Conservation (phyloP, 2,329 filamentous ascomycete species). For the Cladophialophora chaetospira region DNA sequence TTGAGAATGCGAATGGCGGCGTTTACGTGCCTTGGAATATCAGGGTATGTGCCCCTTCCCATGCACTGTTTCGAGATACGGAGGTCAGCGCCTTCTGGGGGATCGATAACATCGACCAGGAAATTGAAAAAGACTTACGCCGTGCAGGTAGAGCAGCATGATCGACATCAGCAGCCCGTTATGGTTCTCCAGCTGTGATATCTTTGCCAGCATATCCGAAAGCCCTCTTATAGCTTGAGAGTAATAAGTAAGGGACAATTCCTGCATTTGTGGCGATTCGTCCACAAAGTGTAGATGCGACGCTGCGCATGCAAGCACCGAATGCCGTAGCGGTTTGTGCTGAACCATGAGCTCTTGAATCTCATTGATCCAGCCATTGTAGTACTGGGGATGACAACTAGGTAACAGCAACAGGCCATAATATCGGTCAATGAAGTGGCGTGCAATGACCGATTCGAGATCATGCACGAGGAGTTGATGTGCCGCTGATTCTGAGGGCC, state of each 20-base stretch:
- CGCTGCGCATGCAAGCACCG: constrained; percentile 22
- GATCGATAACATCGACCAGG: not conserved
- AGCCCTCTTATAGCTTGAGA: constrained; percentile 18
- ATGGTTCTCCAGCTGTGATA: constrained; percentile 14
- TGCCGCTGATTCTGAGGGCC: constrained; percentile 17
- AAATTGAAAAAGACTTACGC: constrained; percentile 5
- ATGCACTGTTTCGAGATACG: constrained; percentile 10
- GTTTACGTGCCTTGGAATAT: constrained; percentile 25
- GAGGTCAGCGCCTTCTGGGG: not conserved
- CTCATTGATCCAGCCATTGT: constrained; percentile 22
- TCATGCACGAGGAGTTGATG: constrained; percentile 16
- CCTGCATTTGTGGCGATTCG: constrained; percentile 21
- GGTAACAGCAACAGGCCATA: constrained; percentile 20
- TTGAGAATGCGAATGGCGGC: constrained; percentile 23
- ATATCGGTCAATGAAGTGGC: constrained; percentile 24
- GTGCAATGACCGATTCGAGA: constrained; percentile 21
- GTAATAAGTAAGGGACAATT: constrained; percentile 25
- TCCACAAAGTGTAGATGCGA: constrained; percentile 24
- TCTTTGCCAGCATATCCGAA: constrained; percentile 14
- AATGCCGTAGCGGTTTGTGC: constrained; percentile 19
- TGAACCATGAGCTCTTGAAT: constrained; percentile 22
- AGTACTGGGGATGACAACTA: constrained; percentile 21
- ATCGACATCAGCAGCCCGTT: constrained; percentile 22
- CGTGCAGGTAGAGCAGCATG: constrained; percentile 27
- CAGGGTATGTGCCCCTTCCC: constrained; percentile 23